A percentile compares a stretch with the other conserved stretches of the same genome.
These are phyloP conservation scores for Astragalus glycyphyllos DNA, from an alignment of 306 rosid genomes.

Conservation along the genomic window DNA sequence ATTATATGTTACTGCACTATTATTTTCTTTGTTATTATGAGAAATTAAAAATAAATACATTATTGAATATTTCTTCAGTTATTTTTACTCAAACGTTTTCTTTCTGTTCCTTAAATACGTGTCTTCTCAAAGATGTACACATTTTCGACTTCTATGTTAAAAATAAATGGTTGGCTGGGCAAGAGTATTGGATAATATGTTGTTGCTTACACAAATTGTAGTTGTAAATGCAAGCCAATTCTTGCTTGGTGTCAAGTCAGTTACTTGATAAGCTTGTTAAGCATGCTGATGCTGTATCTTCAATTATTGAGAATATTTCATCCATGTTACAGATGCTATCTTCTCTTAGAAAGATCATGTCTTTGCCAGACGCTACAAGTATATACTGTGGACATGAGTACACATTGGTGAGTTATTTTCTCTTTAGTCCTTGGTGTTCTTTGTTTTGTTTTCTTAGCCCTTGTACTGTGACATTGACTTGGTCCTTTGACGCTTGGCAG, in stretches of 20 bases:
- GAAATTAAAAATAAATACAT: too few relatives aligned
- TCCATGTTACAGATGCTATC: slow-evolving; percentile 75
- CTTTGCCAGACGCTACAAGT: slow-evolving; percentile 83
- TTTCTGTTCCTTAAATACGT: background rate
- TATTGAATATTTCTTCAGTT: background rate
- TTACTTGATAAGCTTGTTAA: slow-evolving; percentile 21
- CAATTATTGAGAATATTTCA: slow-evolving; percentile 14
- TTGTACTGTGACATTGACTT: slow-evolving; percentile 39
- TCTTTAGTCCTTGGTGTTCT: slow-evolving; percentile 20
- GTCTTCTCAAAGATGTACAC: background rate
- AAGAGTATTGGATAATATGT: slow-evolving; percentile 13
- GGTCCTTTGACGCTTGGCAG: slow-evolving; percentile 52
- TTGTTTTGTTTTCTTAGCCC: slow-evolving; percentile 10
- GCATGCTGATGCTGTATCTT: slow-evolving; percentile 2
- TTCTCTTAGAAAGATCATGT: slow-evolving; percentile 78
- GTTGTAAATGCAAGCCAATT: slow-evolving; percentile 28
- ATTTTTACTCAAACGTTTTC: background rate
- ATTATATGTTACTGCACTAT: too few relatives aligned
- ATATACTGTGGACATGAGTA: slow-evolving; percentile 92
- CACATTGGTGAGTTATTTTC: slow-evolving; percentile 69
- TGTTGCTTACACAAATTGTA: slow-evolving; percentile 4
- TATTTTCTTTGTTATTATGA: too few relatives aligned
- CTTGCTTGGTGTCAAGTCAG: slow-evolving; percentile 1
- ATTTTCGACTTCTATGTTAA: background rate
- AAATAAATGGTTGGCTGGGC: background rate